Conservation (phyloP, 495 filamentous ascomycete species). For the Staphylotrichum longicolle region DNA sequence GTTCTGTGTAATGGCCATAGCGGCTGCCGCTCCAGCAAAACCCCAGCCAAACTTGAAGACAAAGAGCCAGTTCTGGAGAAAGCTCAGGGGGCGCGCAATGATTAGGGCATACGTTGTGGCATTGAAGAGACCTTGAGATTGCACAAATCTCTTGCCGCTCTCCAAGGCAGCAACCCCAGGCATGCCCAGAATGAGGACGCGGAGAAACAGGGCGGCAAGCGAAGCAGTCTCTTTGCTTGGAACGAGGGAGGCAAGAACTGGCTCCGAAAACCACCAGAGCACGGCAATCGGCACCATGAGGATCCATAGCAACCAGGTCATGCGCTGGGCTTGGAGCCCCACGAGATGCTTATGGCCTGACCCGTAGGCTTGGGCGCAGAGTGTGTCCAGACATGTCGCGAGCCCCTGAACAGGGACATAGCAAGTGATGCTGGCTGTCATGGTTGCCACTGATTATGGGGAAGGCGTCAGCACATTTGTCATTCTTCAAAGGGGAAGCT, state of each 20-base stretch:
- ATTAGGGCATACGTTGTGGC: slow-evolving; percentile 66
- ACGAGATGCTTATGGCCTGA: slow-evolving; percentile 66
- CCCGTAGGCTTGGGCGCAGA: slow-evolving; percentile 74
- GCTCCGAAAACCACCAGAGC: slow-evolving; percentile 57
- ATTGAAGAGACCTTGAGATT: slow-evolving; percentile 68
- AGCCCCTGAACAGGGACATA: slow-evolving; percentile 70
- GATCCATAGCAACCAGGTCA: slow-evolving; percentile 63
- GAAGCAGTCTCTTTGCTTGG: slow-evolving; percentile 60
- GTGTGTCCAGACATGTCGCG: slow-evolving; percentile 67
- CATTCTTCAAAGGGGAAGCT: no score
- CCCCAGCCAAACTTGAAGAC: slow-evolving; percentile 73
- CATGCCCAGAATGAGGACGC: slow-evolving; percentile 60
- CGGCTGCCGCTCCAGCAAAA: slow-evolving; percentile 80
- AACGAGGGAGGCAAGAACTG: slow-evolving; percentile 56
- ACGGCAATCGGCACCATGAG: slow-evolving; percentile 61
- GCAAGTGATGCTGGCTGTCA: slow-evolving; percentile 73
- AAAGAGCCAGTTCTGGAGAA: slow-evolving; percentile 64
- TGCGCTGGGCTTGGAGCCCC: slow-evolving; percentile 67
- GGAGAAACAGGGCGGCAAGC: slow-evolving; percentile 65
- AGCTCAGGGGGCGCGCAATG: slow-evolving; percentile 62
- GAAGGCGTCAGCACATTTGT: background rate
- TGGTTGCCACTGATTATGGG: slow-evolving; percentile 51
- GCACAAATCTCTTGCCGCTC: slow-evolving; percentile 66
- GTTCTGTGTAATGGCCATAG: slow-evolving; percentile 76
- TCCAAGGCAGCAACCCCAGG: slow-evolving; percentile 70